Conservation (phyloP, 2,329 filamentous ascomycete species). For the Stachybotrys chartarum region DNA sequence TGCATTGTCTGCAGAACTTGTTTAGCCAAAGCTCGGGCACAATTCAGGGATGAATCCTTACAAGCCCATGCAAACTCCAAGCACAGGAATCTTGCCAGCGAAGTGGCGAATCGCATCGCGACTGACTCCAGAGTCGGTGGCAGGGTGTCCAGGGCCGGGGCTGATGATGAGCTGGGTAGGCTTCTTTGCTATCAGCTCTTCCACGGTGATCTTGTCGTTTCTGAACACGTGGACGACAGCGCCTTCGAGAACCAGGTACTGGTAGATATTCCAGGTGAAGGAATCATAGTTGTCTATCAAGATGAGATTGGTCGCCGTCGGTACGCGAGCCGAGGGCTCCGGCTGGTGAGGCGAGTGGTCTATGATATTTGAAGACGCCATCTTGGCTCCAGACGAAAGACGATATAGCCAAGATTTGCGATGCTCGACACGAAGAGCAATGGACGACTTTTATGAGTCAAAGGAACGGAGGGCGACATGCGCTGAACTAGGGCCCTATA, state of each 20-base stretch:
- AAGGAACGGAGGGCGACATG: background rate
- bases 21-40: too few relatives aligned
- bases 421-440: background rate
- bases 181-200: conserved; percentile 74
- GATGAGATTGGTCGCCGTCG: conserved; percentile 82
- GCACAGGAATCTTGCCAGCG: conserved; percentile 85
- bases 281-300: conserved; percentile 99
- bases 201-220: conserved; percentile 84
- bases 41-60: conserved; percentile 35
- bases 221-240: conserved; percentile 83
- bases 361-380: conserved; percentile 44
- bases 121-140: conserved; percentile 86
- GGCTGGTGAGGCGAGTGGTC: conserved; percentile 88
- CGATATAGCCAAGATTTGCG: background rate
- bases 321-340: conserved; percentile 61
- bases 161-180: conserved; percentile 94
- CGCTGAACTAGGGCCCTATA: too few relatives aligned
- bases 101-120: conserved; percentile 88
- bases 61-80: conserved; percentile 99
- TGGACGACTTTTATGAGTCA: background rate
- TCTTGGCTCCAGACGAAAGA: conserved; percentile 19
- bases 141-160: conserved; percentile 88
- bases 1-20: conserved; percentile 64
- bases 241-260: conserved; percentile 94
- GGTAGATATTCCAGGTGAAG: conserved; percentile 99